Evolutionary conservation across 2,329 filamentous ascomycete species (phyloP).

Genomic region (Setomelanomma holmii): DNA sequence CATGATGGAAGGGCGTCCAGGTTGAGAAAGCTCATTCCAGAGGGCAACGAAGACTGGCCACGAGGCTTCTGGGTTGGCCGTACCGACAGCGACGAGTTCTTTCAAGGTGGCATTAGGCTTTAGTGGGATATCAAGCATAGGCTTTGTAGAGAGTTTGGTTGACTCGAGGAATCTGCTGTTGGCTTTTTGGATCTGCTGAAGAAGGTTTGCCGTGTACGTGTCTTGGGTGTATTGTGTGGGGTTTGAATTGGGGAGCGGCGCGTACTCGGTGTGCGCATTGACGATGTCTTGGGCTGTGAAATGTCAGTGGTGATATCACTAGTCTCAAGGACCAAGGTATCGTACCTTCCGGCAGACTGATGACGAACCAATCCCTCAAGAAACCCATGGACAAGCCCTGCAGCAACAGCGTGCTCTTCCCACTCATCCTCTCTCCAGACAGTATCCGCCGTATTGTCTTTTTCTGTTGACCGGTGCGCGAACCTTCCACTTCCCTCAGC

Average conservation of each 20-base stretch:
- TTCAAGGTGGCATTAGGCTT: constrained; percentile 68
- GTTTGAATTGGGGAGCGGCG: constrained; percentile 65
- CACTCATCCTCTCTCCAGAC: constrained; percentile 74
- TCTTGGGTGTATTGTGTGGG: constrained; percentile 76
- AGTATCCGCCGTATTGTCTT: constrained; percentile 70
- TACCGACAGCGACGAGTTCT: constrained; percentile 71
- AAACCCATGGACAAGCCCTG: constrained; percentile 85
- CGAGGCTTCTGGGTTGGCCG: constrained; percentile 76
- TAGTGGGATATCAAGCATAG: constrained; percentile 66
- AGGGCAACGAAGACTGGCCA: constrained; percentile 83
- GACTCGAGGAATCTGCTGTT: constrained; percentile 70
- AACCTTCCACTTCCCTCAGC: constrained; percentile 60
- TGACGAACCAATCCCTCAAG: constrained; percentile 84
- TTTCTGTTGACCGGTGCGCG: constrained; percentile 59
- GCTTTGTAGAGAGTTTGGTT: constrained; percentile 59
- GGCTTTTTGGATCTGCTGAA: constrained; percentile 74
- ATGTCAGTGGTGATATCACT: too few species aligned
- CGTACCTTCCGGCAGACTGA: constrained; percentile 88
- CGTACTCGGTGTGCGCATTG: constrained; percentile 81
- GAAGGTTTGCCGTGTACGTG: constrained; percentile 75
- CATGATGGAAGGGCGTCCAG: constrained; percentile 69
- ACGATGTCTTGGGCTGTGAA: constrained; percentile 77
- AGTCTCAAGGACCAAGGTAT: too few species aligned
- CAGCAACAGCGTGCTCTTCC: constrained; percentile 86
- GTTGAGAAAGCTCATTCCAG: constrained; percentile 76